A percentile compares a stretch with the other conserved stretches of the same genome.
phyloP scores from a whole-genome alignment of 1,284 basidiomycete species.

The Cutaneotrichosporon cyanovorans region DNA sequence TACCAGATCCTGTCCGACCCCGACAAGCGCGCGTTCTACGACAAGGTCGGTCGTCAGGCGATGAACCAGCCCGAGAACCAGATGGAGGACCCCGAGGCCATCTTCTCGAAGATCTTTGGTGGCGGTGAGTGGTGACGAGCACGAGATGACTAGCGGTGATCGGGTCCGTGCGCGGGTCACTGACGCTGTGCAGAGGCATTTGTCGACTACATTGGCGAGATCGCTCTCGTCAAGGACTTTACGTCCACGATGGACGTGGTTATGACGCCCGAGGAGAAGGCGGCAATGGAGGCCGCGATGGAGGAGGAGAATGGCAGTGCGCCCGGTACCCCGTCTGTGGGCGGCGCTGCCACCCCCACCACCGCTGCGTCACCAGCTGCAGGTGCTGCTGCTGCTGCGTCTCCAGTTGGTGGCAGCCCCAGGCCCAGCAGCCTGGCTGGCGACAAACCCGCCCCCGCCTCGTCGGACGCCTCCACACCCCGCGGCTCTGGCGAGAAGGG shows the following conservation, averaged over 20 bases:
- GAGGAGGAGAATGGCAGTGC: conserved; percentile 26
- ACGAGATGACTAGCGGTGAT: too few species aligned
- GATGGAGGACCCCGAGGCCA: conserved; percentile 70
- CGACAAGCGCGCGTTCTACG: conserved; percentile 82
- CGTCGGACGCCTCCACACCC: conserved; percentile 7
- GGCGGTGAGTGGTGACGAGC: conserved; percentile 57
- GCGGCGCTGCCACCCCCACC: conserved; percentile 7
- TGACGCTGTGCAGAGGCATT: conserved; percentile 34
- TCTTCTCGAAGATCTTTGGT: conserved; percentile 87
- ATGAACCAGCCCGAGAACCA: conserved; percentile 39
- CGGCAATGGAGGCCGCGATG: conserved; percentile 62
- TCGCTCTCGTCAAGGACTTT: conserved; percentile 71
- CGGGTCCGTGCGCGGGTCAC: background rate
- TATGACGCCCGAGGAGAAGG: conserved; percentile 80
- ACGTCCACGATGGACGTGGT: conserved; percentile 46
- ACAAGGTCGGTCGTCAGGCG: conserved; percentile 75
- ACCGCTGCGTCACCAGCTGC: background rate
- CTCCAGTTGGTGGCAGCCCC: conserved; percentile 2
- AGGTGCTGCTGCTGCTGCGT: conserved; percentile 10
- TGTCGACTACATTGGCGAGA: conserved; percentile 85
- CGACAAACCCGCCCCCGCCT: conserved; percentile 17
- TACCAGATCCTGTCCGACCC: conserved; percentile 81
- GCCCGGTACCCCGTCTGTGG: conserved; percentile 17
- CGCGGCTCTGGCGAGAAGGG: conserved; percentile 12
- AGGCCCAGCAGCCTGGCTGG: background rate